A percentile compares a stretch with the other conserved stretches of the same genome.
phyloP scores from a whole-genome alignment of 2,329 filamentous ascomycete species.

The Cladosporium sp. region DNA sequence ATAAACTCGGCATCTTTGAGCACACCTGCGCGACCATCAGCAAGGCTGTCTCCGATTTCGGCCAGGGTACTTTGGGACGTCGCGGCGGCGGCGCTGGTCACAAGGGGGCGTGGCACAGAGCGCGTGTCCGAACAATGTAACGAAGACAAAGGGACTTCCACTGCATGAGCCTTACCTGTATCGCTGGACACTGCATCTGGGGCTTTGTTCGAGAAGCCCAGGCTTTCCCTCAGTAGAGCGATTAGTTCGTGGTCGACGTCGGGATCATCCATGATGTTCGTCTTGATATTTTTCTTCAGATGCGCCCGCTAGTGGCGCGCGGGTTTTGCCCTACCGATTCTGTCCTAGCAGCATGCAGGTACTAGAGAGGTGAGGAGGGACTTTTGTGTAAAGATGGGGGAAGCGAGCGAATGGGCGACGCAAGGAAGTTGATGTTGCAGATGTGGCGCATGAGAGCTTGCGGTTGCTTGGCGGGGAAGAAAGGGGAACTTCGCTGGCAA shows the following conservation, averaged over 20 bases:
- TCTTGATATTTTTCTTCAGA: background rate
- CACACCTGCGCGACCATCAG: conserved; percentile 51
- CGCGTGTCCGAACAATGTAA: conserved; percentile 10
- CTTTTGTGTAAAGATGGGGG: background rate
- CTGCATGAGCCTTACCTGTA: conserved; percentile 21
- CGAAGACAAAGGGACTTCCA: conserved; percentile 27
- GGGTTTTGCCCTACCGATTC: background rate
- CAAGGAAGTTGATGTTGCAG: too few species aligned
- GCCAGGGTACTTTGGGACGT: too few species aligned
- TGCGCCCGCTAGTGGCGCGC: background rate
- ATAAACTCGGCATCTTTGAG: conserved; percentile 77
- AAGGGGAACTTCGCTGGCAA: too few species aligned
- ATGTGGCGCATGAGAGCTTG: too few species aligned
- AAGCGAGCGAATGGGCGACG: background rate
- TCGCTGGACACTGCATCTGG: conserved; percentile 24
- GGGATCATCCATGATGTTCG: conserved; percentile 77
- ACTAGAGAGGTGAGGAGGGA: background rate
- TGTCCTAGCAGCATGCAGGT: conserved; percentile 2
- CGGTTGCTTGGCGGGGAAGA: too few species aligned
- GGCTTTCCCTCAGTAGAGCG: conserved; percentile 74
- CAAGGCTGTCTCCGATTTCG: background rate
- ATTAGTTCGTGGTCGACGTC: conserved; percentile 85
- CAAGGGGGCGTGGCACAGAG: background rate
- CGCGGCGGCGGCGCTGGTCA: too few species aligned
- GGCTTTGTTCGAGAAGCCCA: conserved; percentile 40